phyloP scores from a whole-genome alignment of 768 basidiomycete genomes.

The Leccinum disarticulatum region DNA sequence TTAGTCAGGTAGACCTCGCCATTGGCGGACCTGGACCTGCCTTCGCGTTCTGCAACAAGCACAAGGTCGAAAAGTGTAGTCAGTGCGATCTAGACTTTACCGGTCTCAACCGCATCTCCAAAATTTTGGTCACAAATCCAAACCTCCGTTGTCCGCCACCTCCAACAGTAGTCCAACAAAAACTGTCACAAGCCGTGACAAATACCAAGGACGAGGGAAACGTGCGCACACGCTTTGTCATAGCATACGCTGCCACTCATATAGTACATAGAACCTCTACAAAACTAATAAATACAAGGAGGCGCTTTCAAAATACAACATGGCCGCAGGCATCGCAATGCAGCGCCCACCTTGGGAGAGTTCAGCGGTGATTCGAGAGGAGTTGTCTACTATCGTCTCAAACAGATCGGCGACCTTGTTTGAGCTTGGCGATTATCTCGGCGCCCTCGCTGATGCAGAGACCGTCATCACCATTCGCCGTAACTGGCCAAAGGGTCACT shows the following conservation, averaged over 20 bases:
- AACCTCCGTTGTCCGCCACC: slow-evolving; percentile 79
- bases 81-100: slow-evolving; percentile 74
- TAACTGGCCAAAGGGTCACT: slow-evolving; percentile 95
- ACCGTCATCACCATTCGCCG: slow-evolving; percentile 81
- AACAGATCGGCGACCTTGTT: slow-evolving; percentile 90
- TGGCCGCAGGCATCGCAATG: slow-evolving; percentile 72
- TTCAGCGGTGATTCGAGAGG: slow-evolving; percentile 81
- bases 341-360: slow-evolving; percentile 90
- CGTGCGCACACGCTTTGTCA: slow-evolving; percentile 47
- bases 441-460: slow-evolving; percentile 87
- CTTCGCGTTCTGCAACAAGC: slow-evolving; percentile 60
- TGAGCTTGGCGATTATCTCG: slow-evolving; percentile 71
- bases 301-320: slow-evolving; percentile 78
- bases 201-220: slow-evolving; percentile 94
- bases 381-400: slow-evolving; percentile 84
- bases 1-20: slow-evolving; percentile 53
- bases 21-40: slow-evolving; percentile 54
- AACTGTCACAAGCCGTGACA: slow-evolving; percentile 71
- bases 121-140: slow-evolving; percentile 66
- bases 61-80: slow-evolving; percentile 73
- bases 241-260: slow-evolving; percentile 8
- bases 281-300: slow-evolving; percentile 67
- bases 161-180: slow-evolving; percentile 69
- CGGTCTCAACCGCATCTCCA: slow-evolving; percentile 73
- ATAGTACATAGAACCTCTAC: slow-evolving; percentile 61